These are phyloP conservation scores for Venturia carpophila DNA, from an alignment of 2,329 filamentous ascomycete species.

Conservation along the genomic window DNA sequence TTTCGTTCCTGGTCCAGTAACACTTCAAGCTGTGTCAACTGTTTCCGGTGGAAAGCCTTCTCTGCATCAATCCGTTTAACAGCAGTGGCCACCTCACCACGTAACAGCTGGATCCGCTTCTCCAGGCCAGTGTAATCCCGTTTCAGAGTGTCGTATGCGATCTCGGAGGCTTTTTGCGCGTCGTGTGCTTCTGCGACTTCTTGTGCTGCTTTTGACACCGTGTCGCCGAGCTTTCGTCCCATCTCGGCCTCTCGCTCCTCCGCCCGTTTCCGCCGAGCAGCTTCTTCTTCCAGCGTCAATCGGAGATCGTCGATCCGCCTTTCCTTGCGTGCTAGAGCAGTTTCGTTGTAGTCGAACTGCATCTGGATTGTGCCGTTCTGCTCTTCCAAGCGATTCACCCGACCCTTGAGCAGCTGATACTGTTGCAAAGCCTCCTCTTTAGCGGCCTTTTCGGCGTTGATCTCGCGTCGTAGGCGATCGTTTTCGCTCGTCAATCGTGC, in stretches of 20 bases:
- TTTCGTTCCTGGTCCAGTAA: conserved; percentile 57
- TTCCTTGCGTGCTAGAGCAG: conserved; percentile 58
- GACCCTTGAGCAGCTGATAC: conserved; percentile 57
- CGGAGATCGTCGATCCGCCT: conserved; percentile 61
- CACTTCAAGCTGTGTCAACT: conserved; percentile 44
- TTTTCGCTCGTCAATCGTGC: conserved; percentile 70
- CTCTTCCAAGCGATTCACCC: conserved; percentile 58
- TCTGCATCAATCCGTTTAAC: conserved; percentile 11
- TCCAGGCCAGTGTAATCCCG: conserved; percentile 40
- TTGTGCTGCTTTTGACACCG: conserved; percentile 46
- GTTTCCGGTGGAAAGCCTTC: conserved; percentile 33
- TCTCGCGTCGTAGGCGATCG: conserved; percentile 61
- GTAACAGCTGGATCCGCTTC: conserved; percentile 13
- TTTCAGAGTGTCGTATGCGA: conserved; percentile 58
- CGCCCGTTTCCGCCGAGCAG: conserved; percentile 50
- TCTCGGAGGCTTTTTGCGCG: conserved; percentile 45
- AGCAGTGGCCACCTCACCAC: conserved; percentile 10
- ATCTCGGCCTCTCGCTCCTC: conserved; percentile 48
- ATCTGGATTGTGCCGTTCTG: conserved; percentile 60
- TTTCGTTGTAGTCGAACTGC: conserved; percentile 60
- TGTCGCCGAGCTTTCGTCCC: conserved; percentile 54
- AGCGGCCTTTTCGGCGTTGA: conserved; percentile 29
- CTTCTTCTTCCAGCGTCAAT: conserved; percentile 53
- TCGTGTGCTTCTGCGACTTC: conserved; percentile 49
- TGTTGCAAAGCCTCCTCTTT: conserved; percentile 59